Evolutionary conservation across 805 yeast genomes (phyloP), one percentile per base, ranked within the genome.

Genomic region (Maudiozyma barnettii): DNA sequence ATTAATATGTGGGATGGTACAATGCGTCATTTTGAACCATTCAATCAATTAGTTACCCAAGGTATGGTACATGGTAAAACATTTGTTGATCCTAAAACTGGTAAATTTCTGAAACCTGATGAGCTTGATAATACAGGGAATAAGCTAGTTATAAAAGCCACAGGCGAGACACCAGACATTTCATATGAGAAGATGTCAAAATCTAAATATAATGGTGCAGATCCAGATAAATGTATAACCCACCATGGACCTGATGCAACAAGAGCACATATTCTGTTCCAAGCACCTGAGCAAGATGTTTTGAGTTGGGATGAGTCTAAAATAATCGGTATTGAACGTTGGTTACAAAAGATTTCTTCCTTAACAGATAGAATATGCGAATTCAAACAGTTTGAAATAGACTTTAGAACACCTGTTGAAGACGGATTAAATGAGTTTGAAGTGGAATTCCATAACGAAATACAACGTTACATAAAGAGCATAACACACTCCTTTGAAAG

Each of bases 61-160:
- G 99, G 99, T 16, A 93, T 93, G 99, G 99, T 93, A 3, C 96
- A 91, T 51, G 98, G 97, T 2, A 80, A 78, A 58, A 93, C 99
- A 0, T 85, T 63, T 55, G 69, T 72, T 7, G 82, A 90, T 53
- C 93, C 96, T 3, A 65, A 63, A 0, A 82, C 75, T 29, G 93
- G 91, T 0, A 68, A 81, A 48, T 91, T 84, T 62, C 69, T 93
- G 53, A 86, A 79, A 55, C 91, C 95, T 0, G 80, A 82, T 1
- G 97, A 93, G 55, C 61, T 86, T 12, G 81, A 76, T 37, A 67
- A 70, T 0, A 14, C 16, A 20, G 63, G 62, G 2, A 82, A 83
- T 2, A n/a, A 13, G 2, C 41, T 45, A 2, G 54, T 64, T 4
- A 71, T 84, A 8, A 72, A 59, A 30, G 72, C 63, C 0, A 71